A percentile compares a stretch with the other conserved stretches of the same genome.
phyloP scores from a whole-genome alignment of 352 stramenopile species.

The Globisporangium radiosum region DNA sequence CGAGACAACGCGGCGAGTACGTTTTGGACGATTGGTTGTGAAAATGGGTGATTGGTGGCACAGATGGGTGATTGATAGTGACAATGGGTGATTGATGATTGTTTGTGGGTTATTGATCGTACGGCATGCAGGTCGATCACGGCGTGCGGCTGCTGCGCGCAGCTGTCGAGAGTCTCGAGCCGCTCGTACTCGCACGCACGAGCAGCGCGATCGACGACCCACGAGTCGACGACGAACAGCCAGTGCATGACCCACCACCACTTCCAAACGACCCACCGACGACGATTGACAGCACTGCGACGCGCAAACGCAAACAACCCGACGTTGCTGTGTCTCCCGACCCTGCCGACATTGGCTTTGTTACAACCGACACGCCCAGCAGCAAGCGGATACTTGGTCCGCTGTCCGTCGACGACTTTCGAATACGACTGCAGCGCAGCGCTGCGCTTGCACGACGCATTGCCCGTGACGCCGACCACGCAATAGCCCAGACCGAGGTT shows the following conservation, averaged over 20 bases:
- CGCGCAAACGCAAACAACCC: neutral
- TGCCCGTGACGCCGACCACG: slow-evolving; percentile 26
- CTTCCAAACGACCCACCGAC: neutral
- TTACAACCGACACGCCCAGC: neutral
- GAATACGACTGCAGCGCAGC: slow-evolving; percentile 59
- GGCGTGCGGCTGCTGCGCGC: slow-evolving; percentile 24
- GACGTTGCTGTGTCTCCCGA: neutral
- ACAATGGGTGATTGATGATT: too few relatives aligned
- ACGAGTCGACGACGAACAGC: neutral
- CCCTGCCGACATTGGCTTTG: neutral
- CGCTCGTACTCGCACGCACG: slow-evolving; percentile 16
- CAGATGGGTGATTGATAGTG: too few relatives aligned
- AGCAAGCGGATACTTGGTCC: slow-evolving; percentile 13
- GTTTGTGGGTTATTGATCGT: neutral
- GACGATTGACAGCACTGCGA: neutral
- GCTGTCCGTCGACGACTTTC: slow-evolving; percentile 42
- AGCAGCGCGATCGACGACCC: neutral
- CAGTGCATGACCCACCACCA: slow-evolving; percentile 1
- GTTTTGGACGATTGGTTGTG: neutral
- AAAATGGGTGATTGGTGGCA: too few relatives aligned
- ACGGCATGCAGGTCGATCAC: slow-evolving; percentile 13
- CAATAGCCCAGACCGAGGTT: slow-evolving; percentile 23
- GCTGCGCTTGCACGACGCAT: slow-evolving; percentile 35
- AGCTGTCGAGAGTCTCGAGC: slow-evolving; percentile 33
- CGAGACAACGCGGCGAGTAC: slow-evolving; percentile 38